Evolutionary conservation across 2,329 filamentous ascomycete genomes (phyloP).

Genomic region (Xylaria sp.): DNA sequence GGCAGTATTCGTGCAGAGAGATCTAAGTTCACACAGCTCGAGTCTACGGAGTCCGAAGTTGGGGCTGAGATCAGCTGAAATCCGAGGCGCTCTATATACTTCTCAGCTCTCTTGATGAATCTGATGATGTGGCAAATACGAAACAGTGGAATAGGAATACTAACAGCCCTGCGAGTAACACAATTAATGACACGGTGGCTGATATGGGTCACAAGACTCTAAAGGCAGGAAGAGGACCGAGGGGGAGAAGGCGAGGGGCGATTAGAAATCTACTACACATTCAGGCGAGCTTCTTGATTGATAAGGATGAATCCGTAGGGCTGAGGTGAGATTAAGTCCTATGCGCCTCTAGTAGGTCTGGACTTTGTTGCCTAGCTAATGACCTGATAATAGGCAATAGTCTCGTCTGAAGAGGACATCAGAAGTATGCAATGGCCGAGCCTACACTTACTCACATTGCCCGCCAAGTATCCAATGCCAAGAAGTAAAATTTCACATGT

Average conservation of each 20-base stretch:
- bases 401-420: neutral
- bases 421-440: too few species aligned
- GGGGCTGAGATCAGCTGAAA: neutral
- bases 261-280: neutral
- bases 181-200: conserved; percentile 7
- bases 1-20: neutral
- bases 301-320: neutral
- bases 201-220: neutral
- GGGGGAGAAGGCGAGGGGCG: neutral
- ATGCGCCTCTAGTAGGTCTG: conserved; percentile 5
- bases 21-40: neutral
- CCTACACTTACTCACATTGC: too few species aligned
- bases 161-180: neutral
- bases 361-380: conserved; percentile 1
- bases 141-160: neutral
- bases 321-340: conserved; percentile 1
- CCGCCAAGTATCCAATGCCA: neutral
- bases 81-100: neutral
- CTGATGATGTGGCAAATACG: neutral
- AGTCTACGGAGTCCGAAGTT: conserved; percentile 7
- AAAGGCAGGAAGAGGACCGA: neutral
- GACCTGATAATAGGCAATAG: neutral
- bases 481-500: neutral
- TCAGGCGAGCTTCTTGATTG: neutral
- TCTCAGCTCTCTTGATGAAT: neutral